Evolutionary conservation across 2,329 filamentous ascomycete species (phyloP).

Genomic region (Atkinsonella hypoxylon): DNA sequence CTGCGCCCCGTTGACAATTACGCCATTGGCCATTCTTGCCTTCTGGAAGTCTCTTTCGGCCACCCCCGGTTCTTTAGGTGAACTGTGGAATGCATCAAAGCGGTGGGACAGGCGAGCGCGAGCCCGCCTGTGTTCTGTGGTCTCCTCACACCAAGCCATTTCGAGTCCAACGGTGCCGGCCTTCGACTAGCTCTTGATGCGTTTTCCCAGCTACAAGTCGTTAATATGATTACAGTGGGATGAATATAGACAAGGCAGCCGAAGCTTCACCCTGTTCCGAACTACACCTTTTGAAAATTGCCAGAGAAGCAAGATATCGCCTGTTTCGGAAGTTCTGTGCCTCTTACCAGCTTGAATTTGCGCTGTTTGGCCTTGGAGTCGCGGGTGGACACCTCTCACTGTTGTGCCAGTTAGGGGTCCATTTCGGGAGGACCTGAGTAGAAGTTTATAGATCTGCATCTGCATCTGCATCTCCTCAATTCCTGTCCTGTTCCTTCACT

Average conservation of each 20-base stretch:
- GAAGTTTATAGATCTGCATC: too few species aligned
- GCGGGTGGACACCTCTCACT: too few species aligned
- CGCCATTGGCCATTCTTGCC: slow-evolving; percentile 19
- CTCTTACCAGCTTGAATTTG: not conserved
- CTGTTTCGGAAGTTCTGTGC: not conserved
- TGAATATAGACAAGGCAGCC: slow-evolving; percentile 10
- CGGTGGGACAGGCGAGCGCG: slow-evolving; percentile 23
- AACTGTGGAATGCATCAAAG: slow-evolving; percentile 19
- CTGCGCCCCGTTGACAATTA: slow-evolving; percentile 25
- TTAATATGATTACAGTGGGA: slow-evolving; percentile 41
- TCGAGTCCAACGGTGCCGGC: slow-evolving; percentile 8
- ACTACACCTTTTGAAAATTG: not conserved
- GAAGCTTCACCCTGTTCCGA: not conserved
- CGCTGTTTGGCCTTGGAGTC: not conserved
- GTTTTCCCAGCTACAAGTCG: slow-evolving; percentile 24
- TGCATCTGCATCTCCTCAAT: too few species aligned
- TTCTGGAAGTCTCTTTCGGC: slow-evolving; percentile 17
- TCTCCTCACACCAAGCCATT: slow-evolving; percentile 19
- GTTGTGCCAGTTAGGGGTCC: too few species aligned
- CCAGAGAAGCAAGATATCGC: not conserved
- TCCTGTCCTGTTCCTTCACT: too few species aligned
- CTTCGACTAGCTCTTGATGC: slow-evolving; percentile 17
- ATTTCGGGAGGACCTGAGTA: too few species aligned
- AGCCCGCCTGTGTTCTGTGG: too few species aligned
- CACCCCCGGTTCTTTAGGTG: slow-evolving; percentile 12